Conservation (phyloP, 495 filamentous ascomycete species). For the Talaromyces ruber region DNA sequence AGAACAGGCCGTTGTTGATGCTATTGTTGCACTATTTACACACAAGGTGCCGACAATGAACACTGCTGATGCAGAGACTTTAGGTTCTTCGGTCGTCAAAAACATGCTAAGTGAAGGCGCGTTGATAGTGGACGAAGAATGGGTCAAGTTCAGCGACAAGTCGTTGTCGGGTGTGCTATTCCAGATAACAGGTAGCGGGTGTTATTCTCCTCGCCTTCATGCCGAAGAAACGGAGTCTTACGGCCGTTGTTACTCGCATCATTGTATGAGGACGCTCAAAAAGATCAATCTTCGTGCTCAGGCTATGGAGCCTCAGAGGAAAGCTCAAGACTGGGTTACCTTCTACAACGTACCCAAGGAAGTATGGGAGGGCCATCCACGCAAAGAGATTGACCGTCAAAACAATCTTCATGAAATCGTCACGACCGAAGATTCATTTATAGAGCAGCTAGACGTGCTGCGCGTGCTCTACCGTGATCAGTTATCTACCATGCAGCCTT, state of each 20-base stretch:
- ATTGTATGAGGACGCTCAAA: conserved; percentile 89
- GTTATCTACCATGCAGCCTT: conserved; percentile 62
- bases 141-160: conserved; percentile 82
- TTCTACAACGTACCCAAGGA: conserved; percentile 85
- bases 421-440: conserved; percentile 83
- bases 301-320: conserved; percentile 57
- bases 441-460: conserved; percentile 78
- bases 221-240: conserved; percentile 51
- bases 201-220: conserved; percentile 80
- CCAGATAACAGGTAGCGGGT: conserved; percentile 88
- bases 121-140: conserved; percentile 87
- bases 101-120: conserved; percentile 75
- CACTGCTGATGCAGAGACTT: conserved; percentile 86
- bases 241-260: conserved; percentile 85
- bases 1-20: conserved; percentile 72
- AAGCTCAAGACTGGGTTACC: conserved; percentile 77
- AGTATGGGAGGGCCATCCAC: conserved; percentile 53
- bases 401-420: conserved; percentile 96
- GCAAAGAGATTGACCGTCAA: conserved; percentile 88
- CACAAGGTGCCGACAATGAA: conserved; percentile 99
- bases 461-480: conserved; percentile 80
- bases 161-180: conserved; percentile 79
- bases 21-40: conserved; percentile 83
- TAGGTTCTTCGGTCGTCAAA: conserved; percentile 69
- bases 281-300: conserved; percentile 79